A percentile compares a stretch with the other conserved stretches of the same genome.
phyloP scores from a whole-genome alignment of 306 rosid species.

The Senna siamea region DNA sequence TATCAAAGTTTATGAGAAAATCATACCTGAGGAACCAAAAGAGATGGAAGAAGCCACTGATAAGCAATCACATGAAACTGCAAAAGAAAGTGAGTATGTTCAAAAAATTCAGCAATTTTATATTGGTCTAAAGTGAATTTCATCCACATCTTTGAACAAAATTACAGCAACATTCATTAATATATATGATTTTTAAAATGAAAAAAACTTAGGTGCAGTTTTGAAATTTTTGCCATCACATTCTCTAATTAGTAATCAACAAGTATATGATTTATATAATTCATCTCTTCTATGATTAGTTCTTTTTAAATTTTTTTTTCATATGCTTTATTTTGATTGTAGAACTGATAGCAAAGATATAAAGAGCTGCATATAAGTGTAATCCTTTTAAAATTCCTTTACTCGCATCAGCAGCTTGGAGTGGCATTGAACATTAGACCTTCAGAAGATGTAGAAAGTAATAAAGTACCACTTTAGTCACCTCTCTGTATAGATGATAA shows the following conservation, averaged over 20 bases:
- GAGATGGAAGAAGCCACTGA: constrained; percentile 21
- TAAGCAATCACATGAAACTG: background rate
- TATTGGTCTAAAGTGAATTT: background rate
- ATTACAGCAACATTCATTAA: background rate
- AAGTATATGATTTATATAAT: too few species aligned
- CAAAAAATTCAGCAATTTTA: background rate
- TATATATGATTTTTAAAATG: background rate
- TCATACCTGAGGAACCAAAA: constrained; percentile 21
- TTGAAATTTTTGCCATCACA: too few species aligned
- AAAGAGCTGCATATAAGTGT: too few species aligned
- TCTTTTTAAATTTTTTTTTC: too few species aligned
- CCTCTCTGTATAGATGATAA: background rate
- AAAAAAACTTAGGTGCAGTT: too few species aligned
- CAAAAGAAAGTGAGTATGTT: constrained; percentile 38
- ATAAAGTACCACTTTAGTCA: constrained; percentile 16
- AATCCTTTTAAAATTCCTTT: background rate
- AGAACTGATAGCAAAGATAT: too few species aligned
- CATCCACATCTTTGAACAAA: background rate
- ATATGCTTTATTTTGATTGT: too few species aligned
- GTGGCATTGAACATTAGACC: background rate
- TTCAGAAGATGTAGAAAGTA: background rate
- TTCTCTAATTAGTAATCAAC: too few species aligned
- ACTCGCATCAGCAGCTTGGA: background rate
- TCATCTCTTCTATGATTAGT: too few species aligned
- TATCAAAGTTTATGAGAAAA: constrained; percentile 5